phyloP scores from a whole-genome alignment of 192 early-diverging fungal species.

The Umbelopsis isabellina region DNA sequence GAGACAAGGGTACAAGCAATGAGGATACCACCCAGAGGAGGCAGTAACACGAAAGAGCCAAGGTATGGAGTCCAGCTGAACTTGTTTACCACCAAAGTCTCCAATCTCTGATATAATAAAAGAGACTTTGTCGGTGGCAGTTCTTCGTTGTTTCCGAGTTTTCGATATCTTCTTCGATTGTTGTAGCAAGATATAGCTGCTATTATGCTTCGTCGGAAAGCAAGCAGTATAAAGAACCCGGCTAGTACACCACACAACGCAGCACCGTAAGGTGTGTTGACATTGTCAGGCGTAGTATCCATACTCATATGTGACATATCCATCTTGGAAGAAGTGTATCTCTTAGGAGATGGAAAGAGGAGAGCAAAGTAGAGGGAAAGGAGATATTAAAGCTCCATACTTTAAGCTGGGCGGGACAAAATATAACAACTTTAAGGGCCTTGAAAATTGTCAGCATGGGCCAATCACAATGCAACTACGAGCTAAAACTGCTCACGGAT shows the following conservation, averaged over 20 bases:
- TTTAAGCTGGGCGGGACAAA: too few species aligned
- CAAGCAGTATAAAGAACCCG: constrained; percentile 20
- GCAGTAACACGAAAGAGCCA: constrained; percentile 32
- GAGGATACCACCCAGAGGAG: constrained; percentile 44
- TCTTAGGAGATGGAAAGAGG: neutral
- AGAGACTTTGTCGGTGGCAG: neutral
- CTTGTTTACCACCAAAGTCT: constrained; percentile 46
- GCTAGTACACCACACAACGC: constrained; percentile 23
- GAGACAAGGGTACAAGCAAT: constrained; percentile 38
- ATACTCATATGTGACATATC: constrained; percentile 18
- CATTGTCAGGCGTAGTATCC: constrained; percentile 23
- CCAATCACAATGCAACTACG: constrained; percentile 2
- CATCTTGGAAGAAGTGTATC: neutral
- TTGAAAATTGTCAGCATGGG: neutral
- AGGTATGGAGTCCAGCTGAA: constrained; percentile 41
- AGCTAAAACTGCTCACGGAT: constrained; percentile 8
- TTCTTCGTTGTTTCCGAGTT: neutral
- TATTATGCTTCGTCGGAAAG: constrained; percentile 8
- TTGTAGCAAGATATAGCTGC: neutral
- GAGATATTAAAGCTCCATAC: neutral
- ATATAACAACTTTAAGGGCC: neutral
- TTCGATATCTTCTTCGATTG: neutral
- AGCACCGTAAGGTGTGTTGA: constrained; percentile 10
- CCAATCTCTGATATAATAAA: constrained; percentile 12
- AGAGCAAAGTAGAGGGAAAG: neutral